Conservation (phyloP, 768 basidiomycete genomes). For the Clitopilus hobsonii region DNA sequence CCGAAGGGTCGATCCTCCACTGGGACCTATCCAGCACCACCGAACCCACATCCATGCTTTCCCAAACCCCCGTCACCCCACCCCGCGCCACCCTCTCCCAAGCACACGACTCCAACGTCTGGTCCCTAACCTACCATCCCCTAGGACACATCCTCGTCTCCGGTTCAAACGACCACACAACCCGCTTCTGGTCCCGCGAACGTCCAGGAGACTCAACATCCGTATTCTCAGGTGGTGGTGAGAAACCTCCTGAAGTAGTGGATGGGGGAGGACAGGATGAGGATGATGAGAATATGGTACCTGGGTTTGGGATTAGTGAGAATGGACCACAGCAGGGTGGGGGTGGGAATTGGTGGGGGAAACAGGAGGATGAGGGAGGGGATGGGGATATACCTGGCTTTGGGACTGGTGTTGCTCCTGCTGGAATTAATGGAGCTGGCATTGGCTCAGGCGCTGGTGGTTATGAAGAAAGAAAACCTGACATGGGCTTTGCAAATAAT, state of each 20-base stretch:
- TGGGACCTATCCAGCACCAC: constrained; percentile 76
- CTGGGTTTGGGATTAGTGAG: constrained; percentile 58
- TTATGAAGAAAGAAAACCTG: constrained; percentile 13
- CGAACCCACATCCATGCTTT: constrained; percentile 35
- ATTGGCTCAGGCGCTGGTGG: too few species aligned
- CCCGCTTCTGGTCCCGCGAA: constrained; percentile 96
- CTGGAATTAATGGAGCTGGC: constrained; percentile 6
- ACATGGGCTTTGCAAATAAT: constrained; percentile 20
- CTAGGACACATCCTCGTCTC: constrained; percentile 91
- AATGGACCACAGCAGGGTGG: constrained; percentile 16
- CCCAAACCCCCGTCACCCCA: constrained; percentile 32
- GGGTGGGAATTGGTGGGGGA: constrained; percentile 37
- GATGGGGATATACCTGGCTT: constrained; percentile 10
- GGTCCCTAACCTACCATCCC: constrained; percentile 93
- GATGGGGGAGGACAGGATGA: constrained; percentile 63
- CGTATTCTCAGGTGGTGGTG: constrained; percentile 76
- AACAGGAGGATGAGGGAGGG: constrained; percentile 35
- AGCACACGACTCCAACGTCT: constrained; percentile 97
- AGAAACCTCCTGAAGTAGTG: constrained; percentile 72
- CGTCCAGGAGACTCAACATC: constrained; percentile 78
- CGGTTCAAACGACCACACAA: constrained; percentile 97
- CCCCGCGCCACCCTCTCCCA: constrained; percentile 87
- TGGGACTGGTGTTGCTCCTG: constrained; percentile 10
- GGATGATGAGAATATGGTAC: constrained; percentile 68
- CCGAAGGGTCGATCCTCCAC: constrained; percentile 90